These are phyloP conservation scores for Eimeria sp. DNA, from an alignment of 169 alveolate genomes.

Conservation along the genomic window DNA sequence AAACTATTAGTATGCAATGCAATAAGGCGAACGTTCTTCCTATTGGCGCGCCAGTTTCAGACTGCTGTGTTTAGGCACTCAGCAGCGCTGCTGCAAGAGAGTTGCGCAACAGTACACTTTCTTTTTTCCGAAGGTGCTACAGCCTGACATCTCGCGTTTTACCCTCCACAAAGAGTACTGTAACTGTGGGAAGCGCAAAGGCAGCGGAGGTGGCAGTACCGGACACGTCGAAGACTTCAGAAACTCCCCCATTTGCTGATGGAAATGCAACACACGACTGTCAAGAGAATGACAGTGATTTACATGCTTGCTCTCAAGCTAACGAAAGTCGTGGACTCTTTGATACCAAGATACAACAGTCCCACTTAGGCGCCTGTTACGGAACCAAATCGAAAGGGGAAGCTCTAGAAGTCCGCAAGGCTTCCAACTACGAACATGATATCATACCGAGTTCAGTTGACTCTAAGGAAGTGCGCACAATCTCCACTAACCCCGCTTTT, in stretches of 20 bases:
- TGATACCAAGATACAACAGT: background rate
- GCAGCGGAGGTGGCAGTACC: background rate
- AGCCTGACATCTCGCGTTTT: background rate
- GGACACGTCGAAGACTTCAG: background rate
- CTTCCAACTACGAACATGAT: background rate
- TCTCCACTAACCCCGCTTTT: background rate
- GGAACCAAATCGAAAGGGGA: background rate
- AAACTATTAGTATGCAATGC: background rate
- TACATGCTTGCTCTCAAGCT: too few relatives aligned
- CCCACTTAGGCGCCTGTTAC: too few relatives aligned
- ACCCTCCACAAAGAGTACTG: too few relatives aligned
- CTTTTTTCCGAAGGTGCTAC: background rate
- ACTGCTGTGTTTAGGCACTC: conserved; percentile 8
- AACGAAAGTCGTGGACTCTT: background rate
- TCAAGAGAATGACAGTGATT: too few relatives aligned
- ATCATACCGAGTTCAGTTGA: background rate
- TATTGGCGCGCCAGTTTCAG: background rate
- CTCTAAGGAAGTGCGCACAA: background rate
- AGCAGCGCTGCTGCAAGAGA: background rate
- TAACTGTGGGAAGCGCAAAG: background rate
- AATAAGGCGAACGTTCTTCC: background rate
- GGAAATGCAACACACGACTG: background rate
- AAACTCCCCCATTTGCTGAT: background rate
- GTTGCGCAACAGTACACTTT: background rate
- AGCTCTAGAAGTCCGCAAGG: background rate